Evolutionary conservation across 805 yeast genomes (phyloP).

Genomic region (Ogataea nakhonphanomensis): DNA sequence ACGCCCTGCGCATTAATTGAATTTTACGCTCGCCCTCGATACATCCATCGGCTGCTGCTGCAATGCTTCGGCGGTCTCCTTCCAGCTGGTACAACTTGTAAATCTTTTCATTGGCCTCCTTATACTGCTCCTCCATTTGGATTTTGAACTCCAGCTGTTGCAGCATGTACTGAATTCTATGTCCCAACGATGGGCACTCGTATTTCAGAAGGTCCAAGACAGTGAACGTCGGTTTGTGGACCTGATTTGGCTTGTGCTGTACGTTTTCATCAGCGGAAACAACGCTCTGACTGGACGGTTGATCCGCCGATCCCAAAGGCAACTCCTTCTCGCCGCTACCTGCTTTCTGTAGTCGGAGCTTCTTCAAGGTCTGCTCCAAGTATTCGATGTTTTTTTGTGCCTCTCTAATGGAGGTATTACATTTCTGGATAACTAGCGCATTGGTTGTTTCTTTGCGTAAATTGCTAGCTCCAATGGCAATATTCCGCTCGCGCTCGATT

Average conservation of each 20-base stretch:
- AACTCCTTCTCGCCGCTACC: slow-evolving; percentile 3
- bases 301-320: slow-evolving; percentile 1
- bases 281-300: slow-evolving; percentile 3
- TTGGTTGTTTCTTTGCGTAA: slow-evolving; percentile 77
- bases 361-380: slow-evolving; percentile 70
- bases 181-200: slow-evolving; percentile 93
- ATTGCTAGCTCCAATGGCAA: slow-evolving; percentile 82
- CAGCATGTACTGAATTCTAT: slow-evolving; percentile 90
- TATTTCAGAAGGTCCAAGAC: slow-evolving; percentile 81
- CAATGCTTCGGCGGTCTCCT: slow-evolving; percentile 81
- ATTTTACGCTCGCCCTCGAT: slow-evolving; percentile 83
- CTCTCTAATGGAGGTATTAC: slow-evolving; percentile 87
- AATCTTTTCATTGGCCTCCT: slow-evolving; percentile 87
- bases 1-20: slow-evolving; percentile 74
- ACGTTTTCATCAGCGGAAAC: slow-evolving; percentile 6
- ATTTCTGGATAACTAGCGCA: slow-evolving; percentile 79
- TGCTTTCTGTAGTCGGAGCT: slow-evolving; percentile 42
- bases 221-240: slow-evolving; percentile 48
- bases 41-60: slow-evolving; percentile 86
- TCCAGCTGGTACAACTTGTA: slow-evolving; percentile 82
- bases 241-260: slow-evolving; percentile 15
- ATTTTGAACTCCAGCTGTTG: slow-evolving; percentile 92
- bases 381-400: slow-evolving; percentile 90
- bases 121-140: slow-evolving; percentile 90
- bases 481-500: slow-evolving; percentile 83